phyloP scores from a whole-genome alignment of 805 yeast genomes.

The Kuraishia capsulata region DNA sequence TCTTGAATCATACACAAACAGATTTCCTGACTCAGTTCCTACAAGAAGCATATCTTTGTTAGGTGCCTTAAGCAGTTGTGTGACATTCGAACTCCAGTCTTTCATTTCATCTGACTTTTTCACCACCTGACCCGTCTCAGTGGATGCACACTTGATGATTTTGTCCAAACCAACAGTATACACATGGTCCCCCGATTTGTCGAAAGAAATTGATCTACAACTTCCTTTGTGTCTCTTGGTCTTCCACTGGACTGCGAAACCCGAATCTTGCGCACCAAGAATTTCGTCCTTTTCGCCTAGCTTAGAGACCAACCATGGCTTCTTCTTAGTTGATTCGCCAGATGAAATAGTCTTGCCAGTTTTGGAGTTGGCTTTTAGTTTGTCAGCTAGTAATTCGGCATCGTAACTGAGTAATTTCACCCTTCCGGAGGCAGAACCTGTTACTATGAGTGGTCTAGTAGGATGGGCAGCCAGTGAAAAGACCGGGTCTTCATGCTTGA shows the following conservation, averaged over 20 bases:
- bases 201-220: conserved; percentile 65
- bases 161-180: conserved; percentile 76
- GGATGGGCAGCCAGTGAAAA: conserved; percentile 80
- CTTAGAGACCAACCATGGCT: conserved; percentile 35
- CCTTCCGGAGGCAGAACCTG: conserved; percentile 81
- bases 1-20: conserved; percentile 54
- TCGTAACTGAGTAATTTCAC: conserved; percentile 55
- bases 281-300: conserved; percentile 5
- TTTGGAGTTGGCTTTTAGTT: neutral
- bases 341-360: too few relatives aligned
- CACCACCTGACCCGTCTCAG: conserved; percentile 68
- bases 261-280: conserved; percentile 8
- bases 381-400: conserved; percentile 24
- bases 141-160: conserved; percentile 62
- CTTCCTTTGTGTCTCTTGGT: conserved; percentile 89
- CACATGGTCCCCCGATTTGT: conserved; percentile 47
- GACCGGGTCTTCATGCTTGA: conserved; percentile 47
- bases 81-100: conserved; percentile 14
- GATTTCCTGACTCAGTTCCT: conserved; percentile 64
- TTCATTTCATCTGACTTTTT: conserved; percentile 29
- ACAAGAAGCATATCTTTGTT: conserved; percentile 41
- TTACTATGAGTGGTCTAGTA: conserved; percentile 44
- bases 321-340: conserved; percentile 22
- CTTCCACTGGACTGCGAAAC: conserved; percentile 46
- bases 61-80: conserved; percentile 35